Percentiles rank a stretch among this genome's conserved stretches.
Evolutionary conservation across 2,329 filamentous ascomycete genomes (phyloP).

Genomic region (Ophiostoma sp.): DNA sequence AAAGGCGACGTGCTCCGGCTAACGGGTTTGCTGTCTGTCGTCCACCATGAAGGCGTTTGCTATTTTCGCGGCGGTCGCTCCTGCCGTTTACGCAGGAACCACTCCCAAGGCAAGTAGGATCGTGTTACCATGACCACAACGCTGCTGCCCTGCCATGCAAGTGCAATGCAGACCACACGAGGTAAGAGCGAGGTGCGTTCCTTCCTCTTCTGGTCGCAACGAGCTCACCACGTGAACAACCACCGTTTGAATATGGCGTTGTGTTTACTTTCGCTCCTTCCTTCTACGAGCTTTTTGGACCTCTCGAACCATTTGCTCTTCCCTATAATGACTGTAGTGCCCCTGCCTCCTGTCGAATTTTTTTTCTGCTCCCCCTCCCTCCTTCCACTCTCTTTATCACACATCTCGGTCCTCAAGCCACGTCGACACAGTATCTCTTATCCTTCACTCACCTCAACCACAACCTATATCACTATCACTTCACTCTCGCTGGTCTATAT

Average conservation of each 20-base stretch:
- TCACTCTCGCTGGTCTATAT: background rate
- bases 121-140: too few species aligned
- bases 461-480: background rate
- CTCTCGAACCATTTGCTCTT: background rate
- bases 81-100: conserved; percentile 13
- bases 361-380: background rate
- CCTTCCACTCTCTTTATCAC: background rate
- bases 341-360: background rate
- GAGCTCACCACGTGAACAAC: background rate
- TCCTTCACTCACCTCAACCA: background rate
- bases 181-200: background rate
- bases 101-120: conserved; percentile 20
- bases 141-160: too few species aligned
- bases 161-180: background rate
- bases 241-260: background rate
- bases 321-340: background rate
- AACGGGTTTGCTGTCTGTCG: background rate
- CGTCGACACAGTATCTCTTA: too few species aligned
- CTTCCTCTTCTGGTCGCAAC: conserved; percentile 1
- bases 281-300: background rate
- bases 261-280: conserved; percentile 7
- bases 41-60: conserved; percentile 21
- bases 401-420: background rate
- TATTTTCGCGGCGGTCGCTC: conserved; percentile 15
- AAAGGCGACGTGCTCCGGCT: background rate